Percentiles rank a stretch among this genome's conserved stretches.
Evolutionary conservation across 2,329 filamentous ascomycete species (phyloP).

Genomic region (Botryotinia convoluta): DNA sequence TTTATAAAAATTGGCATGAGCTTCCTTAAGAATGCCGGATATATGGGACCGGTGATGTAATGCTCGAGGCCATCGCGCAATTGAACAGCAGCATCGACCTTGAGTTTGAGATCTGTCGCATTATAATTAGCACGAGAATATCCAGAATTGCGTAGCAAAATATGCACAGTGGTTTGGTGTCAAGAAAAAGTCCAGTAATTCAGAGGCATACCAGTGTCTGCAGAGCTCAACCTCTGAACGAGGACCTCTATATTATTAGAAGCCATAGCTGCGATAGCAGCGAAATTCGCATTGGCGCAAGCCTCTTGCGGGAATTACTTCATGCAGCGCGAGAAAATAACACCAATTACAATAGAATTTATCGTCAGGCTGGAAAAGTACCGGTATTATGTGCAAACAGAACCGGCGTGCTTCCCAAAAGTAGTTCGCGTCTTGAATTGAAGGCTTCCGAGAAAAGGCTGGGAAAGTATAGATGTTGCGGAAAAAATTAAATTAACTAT

Average conservation of each 20-base stretch:
- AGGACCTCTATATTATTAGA: conserved; percentile 60
- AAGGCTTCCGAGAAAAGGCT: background rate
- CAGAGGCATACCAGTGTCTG: conserved; percentile 31
- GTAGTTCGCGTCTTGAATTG: background rate
- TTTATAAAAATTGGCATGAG: conserved; percentile 86
- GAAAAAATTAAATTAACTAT: background rate
- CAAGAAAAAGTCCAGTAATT: background rate
- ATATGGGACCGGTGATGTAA: conserved; percentile 75
- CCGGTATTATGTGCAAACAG: background rate
- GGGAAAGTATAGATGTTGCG: background rate
- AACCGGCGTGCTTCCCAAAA: conserved; percentile 1
- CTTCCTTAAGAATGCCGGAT: conserved; percentile 77
- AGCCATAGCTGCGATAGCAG: conserved; percentile 57
- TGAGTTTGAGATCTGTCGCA: conserved; percentile 70
- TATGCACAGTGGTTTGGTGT: background rate
- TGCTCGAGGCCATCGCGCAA: conserved; percentile 90
- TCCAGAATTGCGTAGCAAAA: background rate
- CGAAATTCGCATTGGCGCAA: conserved; percentile 32
- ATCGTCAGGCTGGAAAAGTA: conserved; percentile 9
- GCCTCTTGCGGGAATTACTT: conserved; percentile 21
- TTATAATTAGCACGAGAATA: conserved; percentile 22
- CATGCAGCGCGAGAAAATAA: conserved; percentile 17
- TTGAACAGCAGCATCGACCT: conserved; percentile 77
- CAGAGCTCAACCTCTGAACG: conserved; percentile 54
- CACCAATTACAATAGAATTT: background rate